Conservation (phyloP, 495 filamentous ascomycete genomes). For the Choiromyces venosus region DNA sequence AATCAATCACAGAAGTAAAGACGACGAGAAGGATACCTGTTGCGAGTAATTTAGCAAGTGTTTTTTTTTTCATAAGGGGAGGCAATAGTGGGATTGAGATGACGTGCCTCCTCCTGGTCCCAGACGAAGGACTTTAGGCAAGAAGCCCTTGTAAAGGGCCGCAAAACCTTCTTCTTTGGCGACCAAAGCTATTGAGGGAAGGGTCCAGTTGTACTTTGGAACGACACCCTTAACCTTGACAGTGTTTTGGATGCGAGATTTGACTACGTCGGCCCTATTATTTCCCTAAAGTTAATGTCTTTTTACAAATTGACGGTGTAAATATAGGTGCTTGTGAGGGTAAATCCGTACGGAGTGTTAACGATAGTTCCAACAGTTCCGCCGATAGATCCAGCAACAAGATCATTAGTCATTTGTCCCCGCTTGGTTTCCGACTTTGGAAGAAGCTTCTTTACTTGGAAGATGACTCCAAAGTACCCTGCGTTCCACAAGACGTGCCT, state of each 20-base stretch:
- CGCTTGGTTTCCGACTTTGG: conserved; percentile 73
- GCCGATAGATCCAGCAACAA: conserved; percentile 78
- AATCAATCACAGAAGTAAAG: conserved; percentile 90
- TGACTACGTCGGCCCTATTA: conserved; percentile 78
- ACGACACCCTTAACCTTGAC: conserved; percentile 68
- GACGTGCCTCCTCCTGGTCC: conserved; percentile 66
- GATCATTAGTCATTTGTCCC: conserved; percentile 74
- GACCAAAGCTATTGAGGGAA: conserved; percentile 73
- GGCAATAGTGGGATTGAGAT: conserved; percentile 6
- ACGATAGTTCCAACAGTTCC: conserved; percentile 88
- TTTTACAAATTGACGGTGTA: background rate
- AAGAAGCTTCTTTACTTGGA: conserved; percentile 80
- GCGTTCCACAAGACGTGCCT: conserved; percentile 95
- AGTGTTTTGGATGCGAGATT: conserved; percentile 92
- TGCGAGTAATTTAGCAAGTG: conserved; percentile 4
- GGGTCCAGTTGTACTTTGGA: conserved; percentile 98
- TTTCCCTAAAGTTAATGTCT: conserved; percentile 6
- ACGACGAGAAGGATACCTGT: conserved; percentile 84
- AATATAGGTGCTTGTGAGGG: background rate
- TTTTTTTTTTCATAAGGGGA: background rate
- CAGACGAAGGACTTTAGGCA: conserved; percentile 86
- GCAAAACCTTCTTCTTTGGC: conserved; percentile 88
- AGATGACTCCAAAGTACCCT: conserved; percentile 97
- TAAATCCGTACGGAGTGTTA: conserved; percentile 65
- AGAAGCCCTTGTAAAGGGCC: conserved; percentile 94